Percentiles rank a stretch among this genome's conserved stretches.
phyloP scores from a whole-genome alignment of 139 green algal species.

The Pseudopediastrum boryanum region DNA sequence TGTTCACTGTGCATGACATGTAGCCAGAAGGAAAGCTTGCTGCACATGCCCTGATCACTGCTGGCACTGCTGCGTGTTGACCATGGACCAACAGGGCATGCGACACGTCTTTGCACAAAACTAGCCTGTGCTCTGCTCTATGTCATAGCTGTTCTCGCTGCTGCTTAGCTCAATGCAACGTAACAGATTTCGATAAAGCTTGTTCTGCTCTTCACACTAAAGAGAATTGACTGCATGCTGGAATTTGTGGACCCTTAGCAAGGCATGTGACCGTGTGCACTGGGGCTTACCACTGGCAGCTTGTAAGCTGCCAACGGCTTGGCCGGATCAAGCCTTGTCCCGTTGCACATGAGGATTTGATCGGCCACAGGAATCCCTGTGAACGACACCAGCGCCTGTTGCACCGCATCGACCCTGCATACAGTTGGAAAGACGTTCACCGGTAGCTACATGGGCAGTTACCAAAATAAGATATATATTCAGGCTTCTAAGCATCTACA shows the following conservation, averaged over 20 bases:
- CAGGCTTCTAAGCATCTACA: neutral
- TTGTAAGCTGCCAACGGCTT: conserved; percentile 71
- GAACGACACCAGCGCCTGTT: conserved; percentile 75
- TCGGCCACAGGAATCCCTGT: conserved; percentile 73
- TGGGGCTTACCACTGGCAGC: conserved; percentile 66
- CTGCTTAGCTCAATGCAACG: neutral
- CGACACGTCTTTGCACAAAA: neutral
- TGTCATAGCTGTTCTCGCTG: neutral
- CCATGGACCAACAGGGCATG: too few relatives aligned
- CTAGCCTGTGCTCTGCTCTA: neutral
- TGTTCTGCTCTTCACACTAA: neutral
- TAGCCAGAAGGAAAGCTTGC: too few relatives aligned
- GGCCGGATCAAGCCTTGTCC: conserved; percentile 66
- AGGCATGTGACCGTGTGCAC: neutral
- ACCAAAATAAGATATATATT: neutral
- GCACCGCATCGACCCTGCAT: conserved; percentile 80
- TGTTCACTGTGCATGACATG: too few relatives aligned
- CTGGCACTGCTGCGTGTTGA: too few relatives aligned
- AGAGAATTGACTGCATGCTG: neutral
- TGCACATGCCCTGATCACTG: too few relatives aligned
- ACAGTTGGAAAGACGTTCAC: neutral
- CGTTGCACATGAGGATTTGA: conserved; percentile 85
- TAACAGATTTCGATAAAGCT: neutral
- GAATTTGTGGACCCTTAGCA: neutral
- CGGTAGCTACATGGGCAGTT: neutral